phyloP scores from a whole-genome alignment of 176 grass and related monocot genomes.

The Rhynchospora breviuscula region DNA sequence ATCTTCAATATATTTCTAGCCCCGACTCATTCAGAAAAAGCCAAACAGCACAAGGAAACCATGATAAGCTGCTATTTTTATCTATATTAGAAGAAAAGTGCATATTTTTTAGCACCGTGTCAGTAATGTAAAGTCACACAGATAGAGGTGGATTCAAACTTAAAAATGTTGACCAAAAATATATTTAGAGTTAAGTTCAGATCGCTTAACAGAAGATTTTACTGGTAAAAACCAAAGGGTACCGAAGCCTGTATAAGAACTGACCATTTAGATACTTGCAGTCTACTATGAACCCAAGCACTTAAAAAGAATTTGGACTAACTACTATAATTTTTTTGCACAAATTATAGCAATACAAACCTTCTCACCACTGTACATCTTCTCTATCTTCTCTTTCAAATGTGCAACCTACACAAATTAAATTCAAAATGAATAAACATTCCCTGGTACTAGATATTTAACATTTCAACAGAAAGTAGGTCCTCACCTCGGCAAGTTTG shows the following conservation, averaged over 20 bases:
- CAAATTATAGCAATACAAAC: constrained; percentile 27
- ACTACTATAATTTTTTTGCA: not conserved
- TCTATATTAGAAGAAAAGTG: not conserved
- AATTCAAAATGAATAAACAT: constrained; percentile 2
- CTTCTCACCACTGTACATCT: constrained; percentile 71
- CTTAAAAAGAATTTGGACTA: constrained; percentile 11
- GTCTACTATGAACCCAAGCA: not conserved
- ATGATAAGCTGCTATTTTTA: not conserved
- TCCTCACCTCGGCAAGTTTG: constrained; percentile 54
- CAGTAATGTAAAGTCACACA: not conserved
- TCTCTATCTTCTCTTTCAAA: constrained; percentile 79
- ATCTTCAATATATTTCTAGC: too few species aligned
- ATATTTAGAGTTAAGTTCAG: not conserved
- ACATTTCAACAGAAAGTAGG: not conserved
- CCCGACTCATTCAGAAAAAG: not conserved
- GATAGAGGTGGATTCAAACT: not conserved
- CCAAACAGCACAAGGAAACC: not conserved
- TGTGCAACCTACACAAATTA: constrained; percentile 46
- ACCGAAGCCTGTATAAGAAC: not conserved
- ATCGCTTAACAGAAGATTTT: not conserved
- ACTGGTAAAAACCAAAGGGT: not conserved
- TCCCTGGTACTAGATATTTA: not conserved
- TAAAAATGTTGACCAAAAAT: not conserved
- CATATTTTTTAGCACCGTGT: not conserved
- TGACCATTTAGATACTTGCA: not conserved